These are phyloP conservation scores for Monilinia fructicola DNA, from an alignment of 2,329 filamentous ascomycete species.

Conservation along the genomic window DNA sequence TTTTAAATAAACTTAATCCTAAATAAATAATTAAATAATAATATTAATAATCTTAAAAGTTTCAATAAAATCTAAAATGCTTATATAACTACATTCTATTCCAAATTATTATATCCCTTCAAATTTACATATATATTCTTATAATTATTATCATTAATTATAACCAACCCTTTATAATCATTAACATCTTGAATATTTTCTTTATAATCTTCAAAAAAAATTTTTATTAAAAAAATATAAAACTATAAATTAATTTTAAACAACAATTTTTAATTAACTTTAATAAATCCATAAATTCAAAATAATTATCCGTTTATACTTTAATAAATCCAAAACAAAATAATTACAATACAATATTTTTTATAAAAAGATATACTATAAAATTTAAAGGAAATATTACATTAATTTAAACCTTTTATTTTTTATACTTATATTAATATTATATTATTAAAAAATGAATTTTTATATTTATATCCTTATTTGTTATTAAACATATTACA, in stretches of 20 bases:
- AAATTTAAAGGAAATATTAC: not conserved
- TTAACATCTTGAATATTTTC: not conserved
- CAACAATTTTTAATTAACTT: too few relatives aligned
- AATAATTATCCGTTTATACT: not conserved
- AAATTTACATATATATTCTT: too few relatives aligned
- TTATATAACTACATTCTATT: not conserved
- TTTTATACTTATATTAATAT: not conserved
- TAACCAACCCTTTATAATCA: not conserved
- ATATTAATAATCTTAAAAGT: not conserved
- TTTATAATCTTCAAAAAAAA: not conserved
- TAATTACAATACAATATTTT: not conserved
- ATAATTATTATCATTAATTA: not conserved
- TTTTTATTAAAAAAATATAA: not conserved
- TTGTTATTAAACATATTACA: not conserved
- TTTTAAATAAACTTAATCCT: not conserved
- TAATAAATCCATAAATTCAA: not conserved
- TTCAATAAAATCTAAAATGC: not conserved
- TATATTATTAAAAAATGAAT: not conserved
- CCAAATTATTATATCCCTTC: not conserved
- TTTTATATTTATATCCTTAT: conserved; percentile 3
- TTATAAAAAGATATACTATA: not conserved
- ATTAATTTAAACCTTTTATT: not conserved
- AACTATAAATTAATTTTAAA: too few relatives aligned
- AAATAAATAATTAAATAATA: not conserved
- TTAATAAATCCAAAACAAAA: not conserved